Base-by-base conservation (phyloP, 2,329 filamentous ascomycete genomes). In the Cladosporium sphaerospermum region DNA sequence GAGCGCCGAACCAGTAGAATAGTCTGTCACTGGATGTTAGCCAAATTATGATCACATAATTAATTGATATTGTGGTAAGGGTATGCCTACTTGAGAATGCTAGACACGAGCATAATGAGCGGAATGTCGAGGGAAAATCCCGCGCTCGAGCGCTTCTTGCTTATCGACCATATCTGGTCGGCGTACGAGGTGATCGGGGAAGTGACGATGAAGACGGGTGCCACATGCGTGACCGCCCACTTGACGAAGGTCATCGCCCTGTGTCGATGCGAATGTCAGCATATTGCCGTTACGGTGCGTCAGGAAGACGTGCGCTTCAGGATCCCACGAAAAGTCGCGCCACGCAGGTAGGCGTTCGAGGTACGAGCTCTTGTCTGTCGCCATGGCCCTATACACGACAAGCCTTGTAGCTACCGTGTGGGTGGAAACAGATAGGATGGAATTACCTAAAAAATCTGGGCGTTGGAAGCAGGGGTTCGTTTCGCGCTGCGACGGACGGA, bases 71-170 rank as follows among this genome's bases (percentile, higher is more conserved):
- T 5, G 18, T 16, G 9, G 31, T 13, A 31, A 39, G 14, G 31
- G 7, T 23, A 1, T 28, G 23, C 64, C 60, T 65, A 81, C 78
- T 85, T 85, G 14, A 84, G 65, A 54, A 84, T 82, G 36, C 80
- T 83, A 33, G 82, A 78, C 53, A 82, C 73, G 14, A 85, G 78
- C 82, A 85, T 85, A 59, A 85, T 85, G 61, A 85, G 68, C 13
- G 82, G 82, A 36, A 85, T 84, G 62, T 85, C 82, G 60, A 85
- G 71, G 13, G 81, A 84, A 69, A 85, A 85, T 32, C 82, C 82
- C 33, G 78, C 78, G 3, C 81, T 84, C 53, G 73, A 80, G 60
- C 78, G 76, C 54, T 70, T 77, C 59, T 76, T 76, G 69, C 84
- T 77, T 63, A 85, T 85, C 60, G 77, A 80, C 66, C 81, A 75